A percentile compares a stretch with the other conserved stretches of the same genome.
Evolutionary conservation across 331 rosid species (phyloP).

Genomic region (Quercus tomentella): DNA sequence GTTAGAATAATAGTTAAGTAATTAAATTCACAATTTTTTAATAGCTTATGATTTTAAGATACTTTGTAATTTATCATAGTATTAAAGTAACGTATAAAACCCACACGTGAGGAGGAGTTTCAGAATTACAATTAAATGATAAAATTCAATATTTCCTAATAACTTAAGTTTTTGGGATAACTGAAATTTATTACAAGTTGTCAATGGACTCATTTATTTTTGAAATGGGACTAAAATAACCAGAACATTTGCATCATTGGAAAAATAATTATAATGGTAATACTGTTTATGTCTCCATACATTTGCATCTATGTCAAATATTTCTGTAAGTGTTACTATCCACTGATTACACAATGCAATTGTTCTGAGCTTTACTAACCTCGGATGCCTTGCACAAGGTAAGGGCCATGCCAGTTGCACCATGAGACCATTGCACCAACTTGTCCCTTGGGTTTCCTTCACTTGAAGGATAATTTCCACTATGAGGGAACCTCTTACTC

Average conservation of each 20-base stretch:
- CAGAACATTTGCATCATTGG: not conserved
- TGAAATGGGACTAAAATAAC: not conserved
- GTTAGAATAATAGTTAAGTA: no score
- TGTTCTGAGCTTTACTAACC: slow-evolving; percentile 33
- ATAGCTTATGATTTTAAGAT: no score
- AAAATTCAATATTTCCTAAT: no score
- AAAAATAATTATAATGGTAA: not conserved
- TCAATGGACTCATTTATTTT: not conserved
- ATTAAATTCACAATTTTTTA: no score
- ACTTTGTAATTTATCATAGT: no score
- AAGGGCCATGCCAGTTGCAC: slow-evolving; percentile 83
- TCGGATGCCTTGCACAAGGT: slow-evolving; percentile 85
- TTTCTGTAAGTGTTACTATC: no score
- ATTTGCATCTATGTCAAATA: no score
- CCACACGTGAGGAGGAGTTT: no score
- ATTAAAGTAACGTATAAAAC: no score
- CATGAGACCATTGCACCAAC: slow-evolving; percentile 91
- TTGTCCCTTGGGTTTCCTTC: slow-evolving; percentile 86
- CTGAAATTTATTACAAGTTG: not conserved
- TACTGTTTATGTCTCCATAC: not conserved
- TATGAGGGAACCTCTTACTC: slow-evolving; percentile 74
- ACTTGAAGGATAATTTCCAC: slow-evolving; percentile 92
- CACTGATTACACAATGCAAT: not conserved
- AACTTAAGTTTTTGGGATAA: no score
- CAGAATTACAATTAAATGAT: no score